Conservation (phyloP, 2,329 filamentous ascomycete genomes). For the Emmonsiellopsis sp. region DNA sequence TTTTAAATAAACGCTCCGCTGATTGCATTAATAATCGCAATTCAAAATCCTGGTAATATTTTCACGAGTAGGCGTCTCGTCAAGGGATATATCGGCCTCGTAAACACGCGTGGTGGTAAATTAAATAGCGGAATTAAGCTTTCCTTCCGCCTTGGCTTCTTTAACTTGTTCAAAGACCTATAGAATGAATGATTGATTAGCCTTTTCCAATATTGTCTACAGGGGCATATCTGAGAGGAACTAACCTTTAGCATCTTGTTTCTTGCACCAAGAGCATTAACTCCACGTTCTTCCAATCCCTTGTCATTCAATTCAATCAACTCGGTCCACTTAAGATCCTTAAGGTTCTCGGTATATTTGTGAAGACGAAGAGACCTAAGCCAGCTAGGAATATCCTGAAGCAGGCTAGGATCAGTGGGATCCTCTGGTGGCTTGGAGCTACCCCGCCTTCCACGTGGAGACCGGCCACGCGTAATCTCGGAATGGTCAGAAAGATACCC, state of each 20-base stretch:
- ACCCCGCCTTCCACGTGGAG: constrained; percentile 81
- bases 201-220: background rate
- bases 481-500: constrained; percentile 92
- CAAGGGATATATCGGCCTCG: background rate
- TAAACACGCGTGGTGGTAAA: background rate
- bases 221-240: constrained; percentile 7
- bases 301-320: constrained; percentile 87
- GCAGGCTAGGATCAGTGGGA: constrained; percentile 77
- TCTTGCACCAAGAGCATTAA: constrained; percentile 87
- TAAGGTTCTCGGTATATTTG: constrained; percentile 98
- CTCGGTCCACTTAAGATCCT: constrained; percentile 95
- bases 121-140: constrained; percentile 41
- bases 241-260: constrained; percentile 94
- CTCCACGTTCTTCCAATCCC: constrained; percentile 81
- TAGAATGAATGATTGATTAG: background rate
- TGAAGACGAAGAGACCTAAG: constrained; percentile 87
- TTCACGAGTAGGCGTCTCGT: background rate
- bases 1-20: background rate
- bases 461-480: constrained; percentile 81
- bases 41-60: background rate
- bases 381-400: constrained; percentile 95
- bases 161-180: constrained; percentile 92
- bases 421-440: constrained; percentile 98
- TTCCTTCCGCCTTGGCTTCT: constrained; percentile 67
- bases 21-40: background rate